Base-by-base conservation (phyloP, 2,329 filamentous ascomycete genomes). In the Tolypocladium album region DNA sequence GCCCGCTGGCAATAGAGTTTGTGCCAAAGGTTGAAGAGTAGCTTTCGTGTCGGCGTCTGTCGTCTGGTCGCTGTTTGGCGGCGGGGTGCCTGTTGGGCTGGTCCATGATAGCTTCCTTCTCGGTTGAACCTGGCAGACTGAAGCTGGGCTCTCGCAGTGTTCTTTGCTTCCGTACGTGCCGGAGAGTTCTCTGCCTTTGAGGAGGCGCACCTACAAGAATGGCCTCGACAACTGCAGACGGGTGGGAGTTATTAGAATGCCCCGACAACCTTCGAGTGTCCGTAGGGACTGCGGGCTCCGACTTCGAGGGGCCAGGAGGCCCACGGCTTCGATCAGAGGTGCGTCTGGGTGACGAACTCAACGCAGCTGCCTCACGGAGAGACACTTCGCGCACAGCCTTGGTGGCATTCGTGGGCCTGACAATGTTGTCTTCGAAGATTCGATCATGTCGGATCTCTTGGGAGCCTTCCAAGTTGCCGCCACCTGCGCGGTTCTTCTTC, bases 131-230 rank as follows among this genome's bases (percentile, higher is more conserved):
- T 24, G 64, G 59, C 13, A 63, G 61, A 11, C 45, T 39, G 34
- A 61, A 61, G 8, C 60, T 68, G 3, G 79, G 76, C 62, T 83
- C 78, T 61, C 83, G 76, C 60, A 86, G 66, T 0, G 72, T 72
- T 11, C 72, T 71, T 52, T 82, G 79, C 66, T 87, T 87, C 64
- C 78, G 82, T 13, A 85, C 79, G 68, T 88, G 85, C 5, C 85
- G 80, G 61, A 88, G 70, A 9, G 83, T 87, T 66, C 79, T 79
- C 60, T 74, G 78, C 55, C 77, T 77, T 58, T 75, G 78, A 5
- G 71, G 72, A 5, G 69, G 67, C 1, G 73, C 72, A 50, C 83
- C 80, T n/a, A 86, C 74, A 42, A 86, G 70, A 55, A 84, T 76
- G 4, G 82, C 83, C 67, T 83, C 83, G 12, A 86, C 76, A 4